Base-by-base conservation (phyloP, 2,329 filamentous ascomycete species). In the Sordariomycetes sp. region DNA sequence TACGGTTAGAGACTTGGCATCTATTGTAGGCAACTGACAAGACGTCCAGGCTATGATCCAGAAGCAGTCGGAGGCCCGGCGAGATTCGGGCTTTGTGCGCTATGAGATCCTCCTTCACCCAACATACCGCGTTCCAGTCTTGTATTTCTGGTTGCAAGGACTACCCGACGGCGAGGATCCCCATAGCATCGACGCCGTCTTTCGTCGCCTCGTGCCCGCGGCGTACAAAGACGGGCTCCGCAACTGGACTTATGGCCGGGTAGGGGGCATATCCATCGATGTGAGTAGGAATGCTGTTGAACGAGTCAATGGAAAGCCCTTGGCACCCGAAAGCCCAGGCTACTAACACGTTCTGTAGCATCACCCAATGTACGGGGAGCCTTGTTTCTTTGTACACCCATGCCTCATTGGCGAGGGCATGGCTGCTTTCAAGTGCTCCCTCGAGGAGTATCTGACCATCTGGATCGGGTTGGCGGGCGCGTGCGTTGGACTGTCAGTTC, bases 391-490 rank as follows among this genome's bases (percentile, higher is more conserved):
- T 58, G 72, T 96, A 46, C 92, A 98, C 61, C 90, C 92, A 17
- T 96, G 92, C 60, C 76, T 85, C 54, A 84, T 92, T 8, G 83
- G 82, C 36, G 82, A 90, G 43, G 83, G 84, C 34, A 83, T 96
- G 72, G 66, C 67, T 45, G 66, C 63, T 33, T 78, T 86, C 48
- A 61, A 72, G 46, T 78, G 74, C 46, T 57, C 67, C 51, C 64
- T 68, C 53, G 58, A 79, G 48, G 68, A 79, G 47, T 96, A 96
- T 63, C 68, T 96, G 50, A 73, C 86, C 60, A 63, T 86, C 36
- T 96, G 90, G 88, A 68, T 95, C 41, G 88, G 88, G n/a, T 63
- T 94, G 38, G 75, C 94, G 29, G 90, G 88, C 39, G 75, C 75
- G 33, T 80, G 77, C 45, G 82, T 94, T 26, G 84, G 86, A 37